Evolutionary conservation across 2,329 filamentous ascomycete genomes (phyloP).

Genomic region (Zymoseptoria passerinii): DNA sequence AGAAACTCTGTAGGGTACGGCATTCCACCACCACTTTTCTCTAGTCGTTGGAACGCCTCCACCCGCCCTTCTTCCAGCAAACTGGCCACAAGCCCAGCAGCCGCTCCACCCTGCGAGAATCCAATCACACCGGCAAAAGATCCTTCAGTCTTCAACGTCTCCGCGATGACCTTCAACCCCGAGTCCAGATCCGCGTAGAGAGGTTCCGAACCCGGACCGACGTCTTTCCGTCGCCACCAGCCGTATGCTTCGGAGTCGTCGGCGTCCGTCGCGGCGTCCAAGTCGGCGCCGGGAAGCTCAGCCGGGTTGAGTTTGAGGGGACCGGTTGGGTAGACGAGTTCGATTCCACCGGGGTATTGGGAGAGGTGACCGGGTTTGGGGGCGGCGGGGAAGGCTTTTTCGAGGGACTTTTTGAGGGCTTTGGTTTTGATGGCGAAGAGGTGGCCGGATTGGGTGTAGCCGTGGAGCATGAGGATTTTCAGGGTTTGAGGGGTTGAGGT

Average conservation of each 20-base stretch:
- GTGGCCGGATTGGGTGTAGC: slow-evolving; percentile 83
- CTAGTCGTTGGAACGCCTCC: slow-evolving; percentile 41
- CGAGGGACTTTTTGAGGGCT: slow-evolving; percentile 71
- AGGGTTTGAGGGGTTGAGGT: slow-evolving; percentile 24
- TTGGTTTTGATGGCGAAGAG: slow-evolving; percentile 84
- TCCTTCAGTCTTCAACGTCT: slow-evolving; percentile 52
- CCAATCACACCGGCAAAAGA: slow-evolving; percentile 72
- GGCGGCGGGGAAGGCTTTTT: slow-evolving; percentile 61
- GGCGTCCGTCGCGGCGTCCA: slow-evolving; percentile 10
- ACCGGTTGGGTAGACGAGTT: slow-evolving; percentile 41
- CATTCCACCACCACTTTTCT: slow-evolving; percentile 36
- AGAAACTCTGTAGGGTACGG: slow-evolving; percentile 45
- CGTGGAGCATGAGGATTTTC: slow-evolving; percentile 47
- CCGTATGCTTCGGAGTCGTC: slow-evolving; percentile 56
- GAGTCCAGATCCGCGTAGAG: slow-evolving; percentile 62
- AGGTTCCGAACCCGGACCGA: slow-evolving; percentile 37
- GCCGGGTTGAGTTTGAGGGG: slow-evolving; percentile 35
- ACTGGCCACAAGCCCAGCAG: slow-evolving; percentile 63
- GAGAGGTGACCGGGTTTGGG: slow-evolving; percentile 37
- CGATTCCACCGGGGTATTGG: slow-evolving; percentile 32
- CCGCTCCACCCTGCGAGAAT: slow-evolving; percentile 71
- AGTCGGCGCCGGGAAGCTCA: slow-evolving; percentile 48
- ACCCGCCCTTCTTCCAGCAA: slow-evolving; percentile 53
- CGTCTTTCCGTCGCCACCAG: slow-evolving; percentile 69
- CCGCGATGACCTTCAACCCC: slow-evolving; percentile 57